These are phyloP conservation scores for Cytospora piceicola DNA, from an alignment of 2,329 filamentous ascomycete genomes.

Conservation along the genomic window DNA sequence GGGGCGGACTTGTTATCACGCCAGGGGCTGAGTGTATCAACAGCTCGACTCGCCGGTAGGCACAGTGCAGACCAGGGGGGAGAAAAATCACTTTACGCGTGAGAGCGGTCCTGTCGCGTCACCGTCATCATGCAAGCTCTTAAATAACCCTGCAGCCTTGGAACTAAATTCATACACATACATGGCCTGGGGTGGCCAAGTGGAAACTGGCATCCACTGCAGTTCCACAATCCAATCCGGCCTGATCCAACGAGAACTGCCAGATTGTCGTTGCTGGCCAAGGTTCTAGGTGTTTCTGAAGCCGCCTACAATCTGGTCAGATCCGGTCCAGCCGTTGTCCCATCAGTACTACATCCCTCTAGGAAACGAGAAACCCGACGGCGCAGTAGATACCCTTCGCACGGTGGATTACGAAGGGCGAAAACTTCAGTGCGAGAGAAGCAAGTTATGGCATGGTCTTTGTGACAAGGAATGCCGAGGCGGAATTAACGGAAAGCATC, in stretches of 20 bases:
- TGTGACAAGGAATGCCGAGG: neutral
- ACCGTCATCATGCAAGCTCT: slow-evolving; percentile 6
- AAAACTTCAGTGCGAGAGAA: neutral
- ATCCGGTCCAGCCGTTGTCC: neutral
- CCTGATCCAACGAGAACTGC: neutral
- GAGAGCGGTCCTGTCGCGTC: slow-evolving; percentile 1
- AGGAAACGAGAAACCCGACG: neutral
- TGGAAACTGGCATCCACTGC: neutral
- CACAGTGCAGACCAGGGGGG: slow-evolving; percentile 1
- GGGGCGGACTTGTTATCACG: neutral
- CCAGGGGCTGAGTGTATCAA: slow-evolving; percentile 4
- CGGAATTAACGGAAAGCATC: neutral
- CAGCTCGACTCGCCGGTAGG: neutral
- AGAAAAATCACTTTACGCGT: neutral
- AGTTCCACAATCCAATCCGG: neutral
- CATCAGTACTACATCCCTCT: neutral
- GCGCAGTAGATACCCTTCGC: neutral
- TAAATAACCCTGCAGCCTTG: neutral
- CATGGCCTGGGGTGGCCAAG: neutral
- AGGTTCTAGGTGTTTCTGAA: slow-evolving; percentile 1
- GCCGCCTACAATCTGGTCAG: neutral
- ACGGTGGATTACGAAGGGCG: neutral
- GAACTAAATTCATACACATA: neutral
- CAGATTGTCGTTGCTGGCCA: slow-evolving; percentile 2
- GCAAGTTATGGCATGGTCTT: neutral